These are phyloP conservation scores for Sarocladium brachiariae DNA, from an alignment of 2,329 filamentous ascomycete species.

Conservation along the genomic window DNA sequence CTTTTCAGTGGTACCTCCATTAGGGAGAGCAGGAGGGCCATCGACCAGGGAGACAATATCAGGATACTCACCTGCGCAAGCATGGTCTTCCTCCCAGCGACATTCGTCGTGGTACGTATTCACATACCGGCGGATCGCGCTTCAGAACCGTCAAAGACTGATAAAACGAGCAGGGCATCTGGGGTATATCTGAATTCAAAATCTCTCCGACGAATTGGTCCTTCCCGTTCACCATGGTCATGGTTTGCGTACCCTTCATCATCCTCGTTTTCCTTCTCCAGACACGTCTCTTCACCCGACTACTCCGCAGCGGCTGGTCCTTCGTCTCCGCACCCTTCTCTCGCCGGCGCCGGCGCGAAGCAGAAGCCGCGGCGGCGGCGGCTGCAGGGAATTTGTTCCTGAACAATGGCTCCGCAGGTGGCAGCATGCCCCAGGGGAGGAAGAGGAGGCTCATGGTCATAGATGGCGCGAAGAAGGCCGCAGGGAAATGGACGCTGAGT, in stretches of 20 bases:
- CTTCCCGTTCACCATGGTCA: conserved; percentile 55
- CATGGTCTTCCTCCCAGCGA: conserved; percentile 54
- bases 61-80: conserved; percentile 53
- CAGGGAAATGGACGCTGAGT: not conserved
- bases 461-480: not conserved
- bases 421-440: not conserved
- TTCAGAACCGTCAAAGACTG: too few species aligned
- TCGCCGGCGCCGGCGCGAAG: not conserved
- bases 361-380: conserved; percentile 11
- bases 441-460: not conserved
- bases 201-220: conserved; percentile 35
- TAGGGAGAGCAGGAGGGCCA: conserved; percentile 52
- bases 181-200: conserved; percentile 43
- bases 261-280: conserved; percentile 39
- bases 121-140: too few species aligned
- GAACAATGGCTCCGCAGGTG: not conserved
- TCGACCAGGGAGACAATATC: conserved; percentile 59
- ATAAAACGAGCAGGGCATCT: conserved; percentile 39
- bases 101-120: conserved; percentile 49
- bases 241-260: conserved; percentile 48
- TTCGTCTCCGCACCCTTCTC: not conserved
- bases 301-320: conserved; percentile 16
- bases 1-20: conserved; percentile 58
- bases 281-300: conserved; percentile 28
- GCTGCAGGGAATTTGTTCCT: conserved; percentile 12